Evolutionary conservation across 768 basidiomycete species (phyloP), one percentile per base, ranked within the genome.

Genomic region (Tylopilus sp.): DNA sequence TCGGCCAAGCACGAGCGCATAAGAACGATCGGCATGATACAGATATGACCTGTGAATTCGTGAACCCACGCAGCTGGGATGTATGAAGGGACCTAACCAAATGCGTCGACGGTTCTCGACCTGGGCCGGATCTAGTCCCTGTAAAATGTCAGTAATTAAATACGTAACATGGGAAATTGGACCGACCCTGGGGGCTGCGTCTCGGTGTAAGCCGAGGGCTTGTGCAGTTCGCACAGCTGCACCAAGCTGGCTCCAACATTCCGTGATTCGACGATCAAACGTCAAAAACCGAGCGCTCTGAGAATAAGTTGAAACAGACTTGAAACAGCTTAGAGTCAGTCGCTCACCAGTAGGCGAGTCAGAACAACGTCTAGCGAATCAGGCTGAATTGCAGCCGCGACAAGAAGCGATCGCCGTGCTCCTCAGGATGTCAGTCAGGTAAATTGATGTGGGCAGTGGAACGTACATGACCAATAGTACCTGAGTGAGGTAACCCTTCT

Each of bases 381-480:
- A 0, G 91, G 89, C 62, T 96, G 92, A 36, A 98, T 89, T 3
- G 94, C 94, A 26, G 92, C 92, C 12, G 93, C 91, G 51, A 97
- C 89, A 26, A 98, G 76, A 44, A 98, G 78, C 11, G 90, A 89
- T 40, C 92, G 78, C 47, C 94, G 85, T 42, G 92, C 93, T 95
- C 62, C 47, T 28, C 30, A 37, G 45, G 10, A 43, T 48, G 52
- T 70, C 52, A 70, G 62, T 33, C 46, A 11, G 54, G 57, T 50
- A 61, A 40, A 36, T 7, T 51, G 17, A 19, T 10, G 34, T n/a
- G 30, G 31, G 50, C 25, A 8, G 16, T 30, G 46, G 13, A 38
- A 79, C 92, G 72, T 65, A 95, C 92, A 95, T 50, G 88, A 91
- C 94, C 94, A 98, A 65, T 97, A 96, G 74, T 92, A 96, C 55